A percentile compares a stretch with the other conserved stretches of the same genome.
These are phyloP conservation scores for Fraxinus greggii DNA, from an alignment of 305 asterid genomes.

Conservation along the genomic window DNA sequence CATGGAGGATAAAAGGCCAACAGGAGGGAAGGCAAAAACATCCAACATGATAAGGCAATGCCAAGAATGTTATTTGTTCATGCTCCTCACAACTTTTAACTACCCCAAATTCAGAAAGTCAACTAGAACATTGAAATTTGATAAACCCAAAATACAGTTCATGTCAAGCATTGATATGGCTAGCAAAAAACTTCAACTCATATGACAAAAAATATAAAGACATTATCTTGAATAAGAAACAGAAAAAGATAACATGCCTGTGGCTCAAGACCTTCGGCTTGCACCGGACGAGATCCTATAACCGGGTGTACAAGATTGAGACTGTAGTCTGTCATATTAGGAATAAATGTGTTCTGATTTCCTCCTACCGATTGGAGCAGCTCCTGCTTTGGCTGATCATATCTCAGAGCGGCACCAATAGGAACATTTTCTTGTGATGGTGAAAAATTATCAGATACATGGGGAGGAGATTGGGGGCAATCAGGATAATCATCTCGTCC, in stretches of 20 bases:
- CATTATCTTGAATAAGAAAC: slow-evolving; percentile 4
- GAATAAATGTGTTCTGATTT: slow-evolving; percentile 36
- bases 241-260: slow-evolving; percentile 29
- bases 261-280: slow-evolving; percentile 45
- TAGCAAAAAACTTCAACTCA: background rate
- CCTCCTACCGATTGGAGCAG: slow-evolving; percentile 34
- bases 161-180: slow-evolving; percentile 9
- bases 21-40: background rate
- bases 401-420: slow-evolving; percentile 31
- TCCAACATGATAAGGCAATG: background rate
- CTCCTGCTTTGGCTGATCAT: slow-evolving; percentile 46
- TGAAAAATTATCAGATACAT: slow-evolving; percentile 25
- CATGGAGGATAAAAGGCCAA: background rate
- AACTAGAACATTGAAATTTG: background rate
- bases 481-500: slow-evolving; percentile 35
- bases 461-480: slow-evolving; percentile 31
- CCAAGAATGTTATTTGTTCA: background rate
- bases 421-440: slow-evolving; percentile 35
- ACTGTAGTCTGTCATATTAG: slow-evolving; percentile 39
- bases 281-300: slow-evolving; percentile 40
- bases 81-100: background rate
- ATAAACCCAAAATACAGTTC: background rate
- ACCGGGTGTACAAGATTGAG: slow-evolving; percentile 41
- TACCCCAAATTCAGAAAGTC: slow-evolving; percentile 12
- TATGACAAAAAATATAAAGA: background rate